Evolutionary conservation across 169 alveolate genomes (phyloP).

Genomic region (Cryptosporidium canis): DNA sequence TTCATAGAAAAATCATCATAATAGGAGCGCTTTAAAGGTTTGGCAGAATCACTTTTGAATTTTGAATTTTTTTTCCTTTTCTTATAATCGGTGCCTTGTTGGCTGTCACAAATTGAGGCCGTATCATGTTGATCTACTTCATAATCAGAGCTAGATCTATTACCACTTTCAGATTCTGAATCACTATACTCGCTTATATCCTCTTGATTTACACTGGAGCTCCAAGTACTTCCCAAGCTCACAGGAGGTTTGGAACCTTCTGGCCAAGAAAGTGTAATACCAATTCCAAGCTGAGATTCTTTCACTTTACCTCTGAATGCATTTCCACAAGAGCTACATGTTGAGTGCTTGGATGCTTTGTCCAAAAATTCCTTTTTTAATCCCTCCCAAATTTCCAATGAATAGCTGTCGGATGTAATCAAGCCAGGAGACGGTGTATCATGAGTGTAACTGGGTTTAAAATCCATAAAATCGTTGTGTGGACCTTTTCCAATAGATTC

Average conservation of each 20-base stretch:
- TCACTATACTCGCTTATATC: not conserved
- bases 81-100: not conserved
- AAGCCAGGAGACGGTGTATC: conserved; percentile 68
- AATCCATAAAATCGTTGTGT: conserved; percentile 75
- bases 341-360: conserved; percentile 20
- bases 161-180: not conserved
- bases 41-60: conserved; percentile 2
- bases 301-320: conserved; percentile 46
- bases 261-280: conserved; percentile 69
- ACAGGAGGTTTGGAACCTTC: conserved; percentile 57
- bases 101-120: not conserved
- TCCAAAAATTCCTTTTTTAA: conserved; percentile 62
- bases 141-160: not conserved
- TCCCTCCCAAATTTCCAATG: conserved; percentile 56
- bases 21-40: conserved; percentile 27
- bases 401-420: conserved; percentile 73
- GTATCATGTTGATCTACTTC: not conserved
- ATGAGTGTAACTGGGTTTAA: conserved; percentile 40
- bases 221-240: conserved; percentile 71
- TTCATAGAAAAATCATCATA: conserved; percentile 22
- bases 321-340: conserved; percentile 72
- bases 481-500: conserved; percentile 75
- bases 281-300: conserved; percentile 66
- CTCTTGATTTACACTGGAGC: not conserved
- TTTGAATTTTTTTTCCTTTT: not conserved